Base-by-base conservation (phyloP, 2,329 filamentous ascomycete species). In the Cordyceps farinosa region DNA sequence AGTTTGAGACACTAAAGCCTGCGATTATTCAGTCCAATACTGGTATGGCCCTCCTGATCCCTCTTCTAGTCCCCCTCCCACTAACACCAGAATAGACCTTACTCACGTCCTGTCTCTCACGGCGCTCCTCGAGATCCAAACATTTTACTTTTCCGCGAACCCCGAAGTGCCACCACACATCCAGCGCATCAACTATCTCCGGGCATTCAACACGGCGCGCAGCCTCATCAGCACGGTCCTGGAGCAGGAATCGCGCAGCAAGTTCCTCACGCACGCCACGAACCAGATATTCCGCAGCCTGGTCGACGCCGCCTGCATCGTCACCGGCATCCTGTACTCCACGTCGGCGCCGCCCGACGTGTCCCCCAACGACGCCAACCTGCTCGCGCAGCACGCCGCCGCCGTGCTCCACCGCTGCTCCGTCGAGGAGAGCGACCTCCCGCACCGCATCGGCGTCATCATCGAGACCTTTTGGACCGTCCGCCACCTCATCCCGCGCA, bases 71-170 rank as follows among this genome's bases (percentile, higher is more conserved):
- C n/a, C 15, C 55, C 9, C 15, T 7, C 44, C n/a, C 17, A 53
- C 50, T n/a, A 4, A 29, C 42, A 47, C 47, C 15, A 15, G 17
- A 3, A 67, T 66, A 82, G 81, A 83, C 45, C 70, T 81, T 29
- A 79, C 81, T 59, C 74, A 77, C 17, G 82, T 84, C 67, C 79
- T 80, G 55, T 71, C 82, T 9, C 70, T 84, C 3, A 75, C 81
- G 0, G 78, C 81, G 1, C 76, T 80, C 29, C 75, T 84, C n/a
- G 82, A 85, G 62, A 77, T 85, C 9, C 82, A 85, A 65, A 72
- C 75, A 1, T 84, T 80, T 70, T 84, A 84, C 72, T 80, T 84
- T 67, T 75, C 79, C 65, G 79, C 79, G 3, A 74, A 76, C 0
- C 74, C 77, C 2, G 75, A 74, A 22, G 73, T 73, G 65, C 75